Base-by-base conservation (phyloP, 148 eudicot genomes). In the Heliosperma pusillum region DNA sequence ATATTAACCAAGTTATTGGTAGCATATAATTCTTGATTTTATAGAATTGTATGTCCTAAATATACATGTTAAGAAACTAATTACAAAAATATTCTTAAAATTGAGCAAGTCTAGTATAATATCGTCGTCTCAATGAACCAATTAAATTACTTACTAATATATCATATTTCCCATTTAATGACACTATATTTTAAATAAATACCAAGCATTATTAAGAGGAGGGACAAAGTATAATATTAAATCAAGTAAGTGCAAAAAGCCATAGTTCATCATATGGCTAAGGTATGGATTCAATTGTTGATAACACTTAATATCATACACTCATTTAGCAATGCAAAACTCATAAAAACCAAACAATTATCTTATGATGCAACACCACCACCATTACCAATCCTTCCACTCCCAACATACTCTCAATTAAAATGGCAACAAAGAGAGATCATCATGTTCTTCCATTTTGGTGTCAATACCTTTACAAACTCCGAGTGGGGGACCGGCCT, bases 371-470 rank as follows among this genome's bases (percentile, higher is more conserved):
- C 77, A 68, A 74, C 88, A 52, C 74, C 97, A 57, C 98, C 98
- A 21, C 98, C 97, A 1, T 79, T 93, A 64, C 98, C 97, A 66
- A 61, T 91, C 29, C 93, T 85, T 19, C 98, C 98, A 7, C 78
- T 94, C 4, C 98, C 98, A 55, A 74, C 88, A 24, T 87, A 72
- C 66, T 81, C 97, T 9, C 97, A 93, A 60, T 72, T 93, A 40
- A 80, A 89, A 89, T 93, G 97, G 97, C 97, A 93, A 55, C 93
- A 88, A 71, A 84, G 93, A 63, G 97, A 93, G 77, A 21, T 93
- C 82, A 90, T 91, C 24, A 87, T 91, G 93, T 93, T 93, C 91
- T 80, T 85, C 79, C 98, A 93, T 75, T 93, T 93, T 61, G 97
- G 98, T 21, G 88, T 94, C 82, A 94, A 94, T 81, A 94, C 96